A percentile compares a stretch with the other conserved stretches of the same genome.
Conservation (phyloP, 177 flowering plant species). For the Vitis hybrid region DNA sequence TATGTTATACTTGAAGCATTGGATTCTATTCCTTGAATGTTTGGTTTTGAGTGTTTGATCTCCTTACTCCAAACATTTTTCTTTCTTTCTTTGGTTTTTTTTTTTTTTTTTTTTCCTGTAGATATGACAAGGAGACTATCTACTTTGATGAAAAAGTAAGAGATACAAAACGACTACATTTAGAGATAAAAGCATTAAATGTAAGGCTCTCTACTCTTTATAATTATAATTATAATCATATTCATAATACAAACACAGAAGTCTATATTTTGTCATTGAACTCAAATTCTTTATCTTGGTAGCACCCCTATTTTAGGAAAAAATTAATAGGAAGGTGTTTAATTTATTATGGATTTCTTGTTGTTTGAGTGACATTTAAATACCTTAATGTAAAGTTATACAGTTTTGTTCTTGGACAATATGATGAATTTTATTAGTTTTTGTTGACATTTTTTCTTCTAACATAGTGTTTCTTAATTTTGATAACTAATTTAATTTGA, state of each 20-base stretch:
- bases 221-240: too few species aligned
- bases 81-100: too few species aligned
- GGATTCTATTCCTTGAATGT: not conserved
- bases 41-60: not conserved
- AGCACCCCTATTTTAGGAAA: too few species aligned
- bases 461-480: not conserved
- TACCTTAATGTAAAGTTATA: not conserved
- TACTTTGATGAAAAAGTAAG: constrained; percentile 44
- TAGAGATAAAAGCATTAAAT: constrained; percentile 33
- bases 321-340: not conserved
- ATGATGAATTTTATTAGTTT: not conserved
- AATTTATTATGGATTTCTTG: not conserved
- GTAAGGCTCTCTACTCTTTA: constrained; percentile 18
- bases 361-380: not conserved
- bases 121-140: constrained; percentile 35
- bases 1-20: not conserved
- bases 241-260: too few species aligned
- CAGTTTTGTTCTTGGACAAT: not conserved
- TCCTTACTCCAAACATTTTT: not conserved
- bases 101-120: constrained; percentile 2
- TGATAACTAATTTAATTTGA: too few species aligned
- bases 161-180: constrained; percentile 26
- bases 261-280: too few species aligned
- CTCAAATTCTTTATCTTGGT: too few species aligned
- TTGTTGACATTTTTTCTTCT: not conserved